Evolutionary conservation across 768 basidiomycete species (phyloP).

Genomic region (Leccinum fibrillosum): DNA sequence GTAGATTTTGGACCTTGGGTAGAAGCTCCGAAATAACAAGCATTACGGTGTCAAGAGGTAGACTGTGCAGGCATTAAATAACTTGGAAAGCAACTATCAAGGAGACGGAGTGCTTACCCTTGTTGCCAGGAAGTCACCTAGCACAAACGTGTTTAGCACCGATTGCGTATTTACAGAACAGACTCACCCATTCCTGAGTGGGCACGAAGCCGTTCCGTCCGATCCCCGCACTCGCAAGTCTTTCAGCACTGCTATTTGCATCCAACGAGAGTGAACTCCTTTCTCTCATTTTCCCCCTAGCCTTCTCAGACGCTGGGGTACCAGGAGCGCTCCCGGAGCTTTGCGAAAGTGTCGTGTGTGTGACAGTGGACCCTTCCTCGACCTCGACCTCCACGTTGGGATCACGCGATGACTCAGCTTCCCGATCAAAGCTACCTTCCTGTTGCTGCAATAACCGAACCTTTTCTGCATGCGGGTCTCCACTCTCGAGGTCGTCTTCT

Average conservation of each 20-base stretch:
- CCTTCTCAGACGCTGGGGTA: constrained; percentile 72
- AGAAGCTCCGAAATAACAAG: constrained; percentile 84
- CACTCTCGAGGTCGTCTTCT: constrained; percentile 27
- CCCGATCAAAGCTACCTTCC: constrained; percentile 29
- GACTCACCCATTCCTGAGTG: constrained; percentile 90
- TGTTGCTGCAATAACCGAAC: constrained; percentile 60
- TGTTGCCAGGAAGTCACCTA: constrained; percentile 95
- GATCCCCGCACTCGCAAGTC: constrained; percentile 62
- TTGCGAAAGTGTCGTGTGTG: constrained; percentile 43
- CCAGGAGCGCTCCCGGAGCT: constrained; percentile 35
- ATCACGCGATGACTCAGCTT: constrained; percentile 21
- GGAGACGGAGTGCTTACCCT: constrained; percentile 52
- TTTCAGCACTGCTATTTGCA: constrained; percentile 54
- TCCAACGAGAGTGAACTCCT: constrained; percentile 55
- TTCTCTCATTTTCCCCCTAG: constrained; percentile 86
- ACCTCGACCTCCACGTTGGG: constrained; percentile 10
- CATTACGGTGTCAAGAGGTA: constrained; percentile 87
- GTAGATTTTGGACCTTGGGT: constrained; percentile 80
- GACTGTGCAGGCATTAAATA: constrained; percentile 38
- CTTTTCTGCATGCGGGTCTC: constrained; percentile 51
- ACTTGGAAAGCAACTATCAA: background rate
- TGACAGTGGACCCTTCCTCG: constrained; percentile 14
- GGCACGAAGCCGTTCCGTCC: constrained; percentile 92
- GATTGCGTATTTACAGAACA: background rate
- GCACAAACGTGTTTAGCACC: constrained; percentile 1